phyloP scores from a whole-genome alignment of 441 rosid species.

The Erodium texanum region DNA sequence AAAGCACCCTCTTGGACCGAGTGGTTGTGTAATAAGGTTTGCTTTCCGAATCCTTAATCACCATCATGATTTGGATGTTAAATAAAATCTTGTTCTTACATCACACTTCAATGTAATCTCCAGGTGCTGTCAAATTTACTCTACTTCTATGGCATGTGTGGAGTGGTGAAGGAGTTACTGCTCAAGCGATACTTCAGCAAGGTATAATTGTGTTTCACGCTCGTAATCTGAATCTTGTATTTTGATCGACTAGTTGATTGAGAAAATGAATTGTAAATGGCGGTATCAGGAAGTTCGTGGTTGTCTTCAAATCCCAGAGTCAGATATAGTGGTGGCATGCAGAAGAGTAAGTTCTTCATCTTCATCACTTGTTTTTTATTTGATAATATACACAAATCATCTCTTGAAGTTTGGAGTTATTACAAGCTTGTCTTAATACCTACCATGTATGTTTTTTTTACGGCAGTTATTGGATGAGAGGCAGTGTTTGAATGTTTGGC shows the following conservation, averaged over 20 bases:
- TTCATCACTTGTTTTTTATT: background rate
- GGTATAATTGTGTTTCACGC: slow-evolving; percentile 32
- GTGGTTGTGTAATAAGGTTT: slow-evolving; percentile 42
- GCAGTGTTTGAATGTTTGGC: slow-evolving; percentile 66
- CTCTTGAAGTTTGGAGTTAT: slow-evolving; percentile 32
- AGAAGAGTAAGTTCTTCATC: slow-evolving; percentile 28
- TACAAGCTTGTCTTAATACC: slow-evolving; percentile 23
- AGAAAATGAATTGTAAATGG: slow-evolving; percentile 16
- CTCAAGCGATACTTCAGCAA: slow-evolving; percentile 86
- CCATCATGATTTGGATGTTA: too few relatives aligned
- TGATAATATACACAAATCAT: slow-evolving; percentile 29
- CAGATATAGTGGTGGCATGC: slow-evolving; percentile 76
- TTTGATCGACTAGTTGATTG: background rate
- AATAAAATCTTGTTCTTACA: background rate
- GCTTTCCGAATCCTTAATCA: background rate
- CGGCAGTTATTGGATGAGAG: slow-evolving; percentile 72
- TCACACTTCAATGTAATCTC: slow-evolving; percentile 19
- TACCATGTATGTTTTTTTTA: slow-evolving; percentile 50
- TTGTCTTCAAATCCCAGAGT: slow-evolving; percentile 62
- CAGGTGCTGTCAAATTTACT: slow-evolving; percentile 79
- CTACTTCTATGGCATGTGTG: slow-evolving; percentile 89
- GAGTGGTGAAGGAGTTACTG: slow-evolving; percentile 72
- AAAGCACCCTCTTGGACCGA: slow-evolving; percentile 92
- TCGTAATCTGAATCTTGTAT: background rate
- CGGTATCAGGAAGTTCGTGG: slow-evolving; percentile 69